Evolutionary conservation across 2,329 filamentous ascomycete genomes (phyloP).

Genomic region (Mollisiaceae sp.): DNA sequence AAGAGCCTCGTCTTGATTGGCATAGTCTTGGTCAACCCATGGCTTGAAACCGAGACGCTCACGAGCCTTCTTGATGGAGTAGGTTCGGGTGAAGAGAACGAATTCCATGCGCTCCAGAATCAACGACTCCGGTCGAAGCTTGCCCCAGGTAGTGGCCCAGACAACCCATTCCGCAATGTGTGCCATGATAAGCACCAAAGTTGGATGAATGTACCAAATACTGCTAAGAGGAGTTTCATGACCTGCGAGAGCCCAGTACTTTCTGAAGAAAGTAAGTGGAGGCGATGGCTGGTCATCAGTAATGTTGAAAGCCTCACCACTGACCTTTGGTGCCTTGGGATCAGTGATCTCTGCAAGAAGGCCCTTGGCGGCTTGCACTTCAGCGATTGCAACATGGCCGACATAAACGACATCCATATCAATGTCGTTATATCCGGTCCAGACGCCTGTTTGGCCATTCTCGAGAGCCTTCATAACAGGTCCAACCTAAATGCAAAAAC

Average conservation of each 20-base stretch:
- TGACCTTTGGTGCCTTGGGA: constrained; percentile 27
- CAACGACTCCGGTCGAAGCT: constrained; percentile 27
- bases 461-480: constrained; percentile 50
- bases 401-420: constrained; percentile 47
- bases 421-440: constrained; percentile 57
- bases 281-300: constrained; percentile 31
- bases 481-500: constrained; percentile 14
- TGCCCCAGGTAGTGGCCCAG: constrained; percentile 29
- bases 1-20: constrained; percentile 31
- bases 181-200: constrained; percentile 31
- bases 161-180: constrained; percentile 30
- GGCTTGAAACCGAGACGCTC: constrained; percentile 30
- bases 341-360: constrained; percentile 27
- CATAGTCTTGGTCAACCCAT: constrained; percentile 30
- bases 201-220: constrained; percentile 31
- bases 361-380: constrained; percentile 52
- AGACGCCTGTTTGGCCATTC: constrained; percentile 55
- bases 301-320: constrained; percentile 35
- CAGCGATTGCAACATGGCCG: constrained; percentile 42
- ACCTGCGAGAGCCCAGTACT: constrained; percentile 31
- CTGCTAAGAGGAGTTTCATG: constrained; percentile 29
- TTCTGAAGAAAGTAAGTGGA: constrained; percentile 33
- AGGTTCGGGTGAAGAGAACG: constrained; percentile 34
- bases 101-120: constrained; percentile 34
- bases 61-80: constrained; percentile 31